Evolutionary conservation across 345 rosid genomes (phyloP).

Genomic region (Clarkia xantiana): DNA sequence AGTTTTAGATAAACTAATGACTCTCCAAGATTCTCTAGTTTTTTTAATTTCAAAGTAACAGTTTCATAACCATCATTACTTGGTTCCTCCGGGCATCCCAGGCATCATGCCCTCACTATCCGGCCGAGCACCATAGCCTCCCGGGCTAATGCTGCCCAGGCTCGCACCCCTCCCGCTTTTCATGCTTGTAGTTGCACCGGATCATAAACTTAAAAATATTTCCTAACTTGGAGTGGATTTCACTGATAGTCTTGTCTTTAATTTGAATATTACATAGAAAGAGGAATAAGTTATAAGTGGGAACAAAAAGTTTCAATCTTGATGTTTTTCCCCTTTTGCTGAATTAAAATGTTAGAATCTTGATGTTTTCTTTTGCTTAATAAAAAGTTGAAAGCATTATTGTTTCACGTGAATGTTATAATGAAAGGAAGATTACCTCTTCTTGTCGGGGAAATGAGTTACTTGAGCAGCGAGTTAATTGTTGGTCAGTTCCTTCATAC

Average conservation of each 20-base stretch:
- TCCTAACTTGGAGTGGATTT: slow-evolving; percentile 85
- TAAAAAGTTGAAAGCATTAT: no score
- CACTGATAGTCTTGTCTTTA: slow-evolving; percentile 82
- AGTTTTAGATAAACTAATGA: no score
- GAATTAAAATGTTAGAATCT: no score
- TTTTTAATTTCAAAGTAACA: no score
- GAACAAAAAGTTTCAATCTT: no score
- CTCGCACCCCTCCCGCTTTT: slow-evolving; percentile 45
- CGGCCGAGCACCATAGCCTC: slow-evolving; percentile 49
- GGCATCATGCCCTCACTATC: slow-evolving; percentile 97
- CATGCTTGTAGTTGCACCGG: slow-evolving; percentile 77
- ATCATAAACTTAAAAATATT: slow-evolving; percentile 79
- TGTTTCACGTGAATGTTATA: no score
- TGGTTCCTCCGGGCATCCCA: slow-evolving; percentile 92
- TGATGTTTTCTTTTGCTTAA: no score
- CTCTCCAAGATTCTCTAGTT: no score
- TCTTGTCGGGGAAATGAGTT: slow-evolving; percentile 89
- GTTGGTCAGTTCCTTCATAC: slow-evolving; percentile 49
- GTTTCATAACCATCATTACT: no score
- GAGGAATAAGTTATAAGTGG: no score
- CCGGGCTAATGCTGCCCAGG: slow-evolving; percentile 39
- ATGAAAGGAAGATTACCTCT: slow-evolving; percentile 42
- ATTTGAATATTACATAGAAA: no score
- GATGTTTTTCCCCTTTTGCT: no score
- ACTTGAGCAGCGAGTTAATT: slow-evolving; percentile 49